Evolutionary conservation across 805 yeast genomes (phyloP).

Genomic region (Ascoidea tarda): DNA sequence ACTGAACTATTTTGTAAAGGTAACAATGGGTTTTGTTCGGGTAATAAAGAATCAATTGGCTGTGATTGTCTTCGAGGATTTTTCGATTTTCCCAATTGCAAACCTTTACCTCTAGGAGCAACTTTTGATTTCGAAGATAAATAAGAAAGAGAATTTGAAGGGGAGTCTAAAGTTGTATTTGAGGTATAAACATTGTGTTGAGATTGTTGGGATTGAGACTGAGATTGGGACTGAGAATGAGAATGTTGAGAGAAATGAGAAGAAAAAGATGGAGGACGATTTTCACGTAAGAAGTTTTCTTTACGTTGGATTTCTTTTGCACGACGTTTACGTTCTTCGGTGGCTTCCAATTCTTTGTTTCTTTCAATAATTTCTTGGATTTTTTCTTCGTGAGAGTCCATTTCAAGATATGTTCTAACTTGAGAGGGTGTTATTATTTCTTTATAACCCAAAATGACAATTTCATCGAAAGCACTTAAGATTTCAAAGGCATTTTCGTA

Average conservation of each 20-base stretch:
- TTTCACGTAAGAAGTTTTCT: slow-evolving; percentile 50
- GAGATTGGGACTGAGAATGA: slow-evolving; percentile 6
- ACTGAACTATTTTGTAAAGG: slow-evolving; percentile 10
- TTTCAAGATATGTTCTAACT: slow-evolving; percentile 78
- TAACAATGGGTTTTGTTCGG: slow-evolving; percentile 14
- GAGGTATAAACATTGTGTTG: slow-evolving; percentile 4
- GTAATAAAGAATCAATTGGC: slow-evolving; percentile 19
- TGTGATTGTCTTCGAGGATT: slow-evolving; percentile 16
- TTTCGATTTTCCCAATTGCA: slow-evolving; percentile 59
- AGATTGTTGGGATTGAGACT: slow-evolving; percentile 9
- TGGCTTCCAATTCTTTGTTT: slow-evolving; percentile 93
- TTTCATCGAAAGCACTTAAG: slow-evolving; percentile 86
- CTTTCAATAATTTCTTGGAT: slow-evolving; percentile 95
- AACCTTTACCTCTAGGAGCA: slow-evolving; percentile 50
- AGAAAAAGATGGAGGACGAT: slow-evolving; percentile 16
- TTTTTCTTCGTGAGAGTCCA: slow-evolving; percentile 98
- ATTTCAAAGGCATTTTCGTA: slow-evolving; percentile 79
- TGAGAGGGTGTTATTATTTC: slow-evolving; percentile 76
- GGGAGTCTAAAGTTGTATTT: slow-evolving; percentile 12
- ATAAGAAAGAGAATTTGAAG: slow-evolving; percentile 3
- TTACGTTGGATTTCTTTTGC: slow-evolving; percentile 82
- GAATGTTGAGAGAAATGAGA: slow-evolving; percentile 11
- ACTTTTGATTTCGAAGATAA: slow-evolving; percentile 12
- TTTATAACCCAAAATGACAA: slow-evolving; percentile 76
- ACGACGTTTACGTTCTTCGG: slow-evolving; percentile 90